Conservation (phyloP, 768 basidiomycete genomes). For the Agaricus subrufescens region DNA sequence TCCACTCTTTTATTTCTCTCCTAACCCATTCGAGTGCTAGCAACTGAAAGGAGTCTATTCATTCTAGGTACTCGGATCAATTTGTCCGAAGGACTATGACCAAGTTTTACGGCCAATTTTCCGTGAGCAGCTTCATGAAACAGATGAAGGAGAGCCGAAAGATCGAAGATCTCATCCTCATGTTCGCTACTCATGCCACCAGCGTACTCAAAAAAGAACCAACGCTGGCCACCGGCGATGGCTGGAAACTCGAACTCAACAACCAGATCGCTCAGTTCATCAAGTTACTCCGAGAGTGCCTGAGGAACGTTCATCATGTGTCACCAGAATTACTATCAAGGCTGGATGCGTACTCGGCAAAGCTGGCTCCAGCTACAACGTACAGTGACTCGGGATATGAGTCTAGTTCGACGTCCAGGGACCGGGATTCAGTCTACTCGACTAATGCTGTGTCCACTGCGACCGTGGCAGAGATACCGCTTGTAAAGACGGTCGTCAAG, state of each 20-base stretch:
- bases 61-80: slow-evolving; percentile 81
- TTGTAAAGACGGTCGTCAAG: slow-evolving; percentile 63
- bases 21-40: too few relatives aligned
- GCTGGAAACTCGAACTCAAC: slow-evolving; percentile 92
- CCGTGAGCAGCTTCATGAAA: slow-evolving; percentile 76
- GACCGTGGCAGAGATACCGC: slow-evolving; percentile 69
- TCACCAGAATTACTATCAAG: slow-evolving; percentile 79
- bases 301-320: slow-evolving; percentile 69
- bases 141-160: slow-evolving; percentile 96
- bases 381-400: slow-evolving; percentile 66
- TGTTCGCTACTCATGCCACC: slow-evolving; percentile 91
- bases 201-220: slow-evolving; percentile 87
- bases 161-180: slow-evolving; percentile 94
- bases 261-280: slow-evolving; percentile 90
- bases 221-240: slow-evolving; percentile 65
- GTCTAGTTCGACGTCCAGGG: slow-evolving; percentile 52
- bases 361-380: slow-evolving; percentile 61
- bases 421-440: slow-evolving; percentile 44
- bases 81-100: slow-evolving; percentile 86
- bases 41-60: background rate
- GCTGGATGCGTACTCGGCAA: slow-evolving; percentile 79
- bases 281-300: slow-evolving; percentile 75
- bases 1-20: background rate
- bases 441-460: slow-evolving; percentile 22
- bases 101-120: slow-evolving; percentile 88